Conservation (phyloP, 129 eudicot genomes). For the Gnaphalium uliginosum region DNA sequence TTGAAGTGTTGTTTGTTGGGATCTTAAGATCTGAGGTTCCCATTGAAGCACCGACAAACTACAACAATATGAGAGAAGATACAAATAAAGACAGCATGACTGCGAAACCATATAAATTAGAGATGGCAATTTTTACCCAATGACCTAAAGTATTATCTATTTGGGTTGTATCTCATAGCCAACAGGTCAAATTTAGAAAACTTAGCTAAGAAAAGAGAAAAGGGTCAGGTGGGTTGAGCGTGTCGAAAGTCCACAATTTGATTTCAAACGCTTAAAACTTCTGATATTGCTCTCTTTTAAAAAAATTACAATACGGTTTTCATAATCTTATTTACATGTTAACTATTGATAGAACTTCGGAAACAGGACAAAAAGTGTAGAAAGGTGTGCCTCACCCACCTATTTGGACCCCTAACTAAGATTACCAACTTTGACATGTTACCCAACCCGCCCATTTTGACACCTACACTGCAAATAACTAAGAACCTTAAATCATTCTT, state of each 20-base stretch:
- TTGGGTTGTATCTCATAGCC: neutral
- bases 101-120: neutral
- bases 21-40: slow-evolving; percentile 84
- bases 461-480: neutral
- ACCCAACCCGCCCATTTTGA: neutral
- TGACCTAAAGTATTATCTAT: neutral
- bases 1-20: slow-evolving; percentile 46
- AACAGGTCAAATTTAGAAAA: neutral
- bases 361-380: neutral
- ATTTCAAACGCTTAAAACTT: neutral
- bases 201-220: neutral
- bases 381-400: neutral
- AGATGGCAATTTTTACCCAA: neutral
- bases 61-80: slow-evolving; percentile 10
- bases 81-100: neutral
- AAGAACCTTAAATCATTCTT: neutral
- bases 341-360: neutral
- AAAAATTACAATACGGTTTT: neutral
- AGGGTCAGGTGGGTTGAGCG: neutral
- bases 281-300: neutral
- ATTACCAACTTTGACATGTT: neutral
- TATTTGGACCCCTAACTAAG: neutral
- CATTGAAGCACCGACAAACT: slow-evolving; percentile 97
- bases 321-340: neutral
- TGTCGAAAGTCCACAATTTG: neutral